A percentile compares a stretch with the other conserved stretches of the same genome.
These are phyloP conservation scores for Sherardia arvensis DNA, from an alignment of 257 asterid genomes.

Conservation along the genomic window DNA sequence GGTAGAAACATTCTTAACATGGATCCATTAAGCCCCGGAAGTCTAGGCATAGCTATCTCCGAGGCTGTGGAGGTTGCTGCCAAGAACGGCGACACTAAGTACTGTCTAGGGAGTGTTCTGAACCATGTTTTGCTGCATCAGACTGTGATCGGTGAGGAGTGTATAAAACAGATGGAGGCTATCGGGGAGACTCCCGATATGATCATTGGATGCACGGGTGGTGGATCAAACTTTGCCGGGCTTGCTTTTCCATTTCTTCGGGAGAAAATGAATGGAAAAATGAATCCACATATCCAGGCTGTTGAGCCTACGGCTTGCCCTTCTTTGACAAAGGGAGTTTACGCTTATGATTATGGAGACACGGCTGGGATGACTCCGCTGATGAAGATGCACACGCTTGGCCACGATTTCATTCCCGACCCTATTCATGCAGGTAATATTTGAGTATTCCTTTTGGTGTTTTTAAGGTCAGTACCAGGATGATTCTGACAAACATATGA, in stretches of 20 bases:
- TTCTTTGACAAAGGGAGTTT: conserved; percentile 76
- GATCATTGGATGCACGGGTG: conserved; percentile 91
- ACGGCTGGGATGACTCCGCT: conserved; percentile 94
- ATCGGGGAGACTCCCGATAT: conserved; percentile 81
- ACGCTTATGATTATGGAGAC: conserved; percentile 89
- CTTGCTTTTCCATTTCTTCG: conserved; percentile 86
- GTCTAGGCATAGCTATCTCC: conserved; percentile 91
- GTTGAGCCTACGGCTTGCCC: conserved; percentile 98
- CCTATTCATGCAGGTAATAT: conserved; percentile 80
- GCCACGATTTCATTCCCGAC: conserved; percentile 85
- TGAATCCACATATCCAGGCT: conserved; percentile 59
- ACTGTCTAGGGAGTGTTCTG: conserved; percentile 90
- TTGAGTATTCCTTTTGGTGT: not conserved
- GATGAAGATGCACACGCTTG: conserved; percentile 99
- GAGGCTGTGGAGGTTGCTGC: conserved; percentile 95
- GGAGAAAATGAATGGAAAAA: conserved; percentile 71
- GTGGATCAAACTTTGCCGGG: conserved; percentile 90
- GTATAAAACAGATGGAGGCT: conserved; percentile 83
- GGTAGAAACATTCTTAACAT: conserved; percentile 51
- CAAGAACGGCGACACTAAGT: conserved; percentile 48
- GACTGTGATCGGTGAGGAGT: conserved; percentile 87
- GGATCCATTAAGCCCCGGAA: conserved; percentile 77
- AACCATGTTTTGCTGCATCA: conserved; percentile 87
- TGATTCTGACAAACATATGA: not conserved
- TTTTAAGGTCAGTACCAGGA: not conserved